Percentiles rank a stretch among this genome's conserved stretches.
phyloP scores from a whole-genome alignment of 192 early-diverging fungal species.

The Linnemannia hyalina region DNA sequence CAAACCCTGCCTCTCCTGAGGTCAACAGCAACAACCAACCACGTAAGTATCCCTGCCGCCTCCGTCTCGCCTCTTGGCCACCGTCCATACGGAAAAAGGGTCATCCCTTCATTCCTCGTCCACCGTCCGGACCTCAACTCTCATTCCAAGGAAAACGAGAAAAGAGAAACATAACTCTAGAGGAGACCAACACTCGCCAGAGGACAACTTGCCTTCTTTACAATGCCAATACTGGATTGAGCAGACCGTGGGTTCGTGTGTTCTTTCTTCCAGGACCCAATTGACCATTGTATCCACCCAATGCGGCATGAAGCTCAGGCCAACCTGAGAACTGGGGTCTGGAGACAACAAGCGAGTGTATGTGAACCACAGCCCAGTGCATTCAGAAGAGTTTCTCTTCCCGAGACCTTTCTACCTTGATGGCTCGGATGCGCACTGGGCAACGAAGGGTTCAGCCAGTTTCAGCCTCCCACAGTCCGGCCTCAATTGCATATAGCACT shows the following conservation, averaged over 20 bases:
- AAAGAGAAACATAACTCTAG: not conserved
- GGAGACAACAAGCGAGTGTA: not conserved
- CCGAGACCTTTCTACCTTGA: not conserved
- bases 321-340: not conserved
- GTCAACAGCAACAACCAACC: not conserved
- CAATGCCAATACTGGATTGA: not conserved
- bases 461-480: not conserved
- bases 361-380: not conserved
- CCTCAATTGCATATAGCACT: not conserved
- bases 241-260: not conserved
- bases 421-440: not conserved
- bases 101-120: constrained; percentile 8
- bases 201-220: not conserved
- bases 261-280: not conserved
- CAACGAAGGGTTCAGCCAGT: not conserved
- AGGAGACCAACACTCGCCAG: not conserved
- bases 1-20: not conserved
- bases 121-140: not conserved
- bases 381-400: not conserved
- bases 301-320: not conserved
- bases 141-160: not conserved
- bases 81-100: not conserved
- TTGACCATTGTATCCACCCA: not conserved
- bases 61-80: not conserved
- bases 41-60: not conserved